Conservation (phyloP, 2,329 filamentous ascomycete species). For the Ophiostoma australiae region DNA sequence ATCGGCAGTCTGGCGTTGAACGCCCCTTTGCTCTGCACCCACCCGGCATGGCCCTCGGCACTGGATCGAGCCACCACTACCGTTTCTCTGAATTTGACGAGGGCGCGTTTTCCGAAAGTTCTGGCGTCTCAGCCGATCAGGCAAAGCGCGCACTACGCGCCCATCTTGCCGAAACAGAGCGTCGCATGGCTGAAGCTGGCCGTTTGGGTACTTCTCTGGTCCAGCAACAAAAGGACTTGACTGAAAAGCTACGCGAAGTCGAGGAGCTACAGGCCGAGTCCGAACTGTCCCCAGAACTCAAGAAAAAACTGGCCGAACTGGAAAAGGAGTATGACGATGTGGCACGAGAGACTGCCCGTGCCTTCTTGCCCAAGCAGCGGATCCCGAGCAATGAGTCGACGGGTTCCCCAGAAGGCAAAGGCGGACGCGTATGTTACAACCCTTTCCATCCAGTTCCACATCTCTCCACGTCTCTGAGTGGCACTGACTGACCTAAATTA, state of each 20-base stretch:
- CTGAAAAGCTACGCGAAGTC: constrained; percentile 76
- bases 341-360: constrained; percentile 80
- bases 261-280: constrained; percentile 70
- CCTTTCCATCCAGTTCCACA: not conserved
- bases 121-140: constrained; percentile 74
- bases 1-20: constrained; percentile 23
- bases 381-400: constrained; percentile 63
- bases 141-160: constrained; percentile 85
- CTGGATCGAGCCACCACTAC: constrained; percentile 54
- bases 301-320: constrained; percentile 75
- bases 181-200: constrained; percentile 84
- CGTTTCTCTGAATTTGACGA: constrained; percentile 78
- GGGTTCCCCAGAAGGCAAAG: constrained; percentile 49
- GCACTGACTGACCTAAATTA: constrained; percentile 16
- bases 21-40: constrained; percentile 26
- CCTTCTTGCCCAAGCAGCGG: constrained; percentile 79
- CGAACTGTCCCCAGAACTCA: constrained; percentile 77
- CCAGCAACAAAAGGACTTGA: constrained; percentile 77
- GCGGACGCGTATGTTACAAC: constrained; percentile 47
- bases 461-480: not conserved
- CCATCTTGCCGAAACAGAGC: constrained; percentile 87
- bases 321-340: constrained; percentile 96
- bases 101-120: constrained; percentile 70
- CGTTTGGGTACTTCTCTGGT: constrained; percentile 83
- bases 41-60: constrained; percentile 20